Conservation (phyloP, 2,329 filamentous ascomycete genomes). For the Penicillium sp. region DNA sequence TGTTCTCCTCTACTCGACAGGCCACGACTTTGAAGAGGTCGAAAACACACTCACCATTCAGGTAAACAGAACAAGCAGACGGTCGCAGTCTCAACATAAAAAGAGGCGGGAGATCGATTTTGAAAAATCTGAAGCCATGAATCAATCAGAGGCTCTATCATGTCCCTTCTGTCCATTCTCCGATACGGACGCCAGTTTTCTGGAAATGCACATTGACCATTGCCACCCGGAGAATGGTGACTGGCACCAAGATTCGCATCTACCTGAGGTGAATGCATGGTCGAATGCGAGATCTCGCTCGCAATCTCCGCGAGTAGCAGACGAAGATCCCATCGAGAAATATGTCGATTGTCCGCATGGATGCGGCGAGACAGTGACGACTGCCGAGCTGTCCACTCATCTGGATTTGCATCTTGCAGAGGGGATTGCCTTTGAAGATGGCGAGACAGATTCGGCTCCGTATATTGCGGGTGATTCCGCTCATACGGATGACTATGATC, state of each 20-base stretch:
- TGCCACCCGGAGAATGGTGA: constrained; percentile 38
- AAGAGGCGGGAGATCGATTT: no score
- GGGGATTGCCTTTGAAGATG: constrained; percentile 39
- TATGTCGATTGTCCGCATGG: constrained; percentile 53
- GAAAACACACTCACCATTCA: no score
- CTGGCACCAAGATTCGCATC: constrained; percentile 13
- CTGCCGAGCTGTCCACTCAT: constrained; percentile 52
- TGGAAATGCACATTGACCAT: constrained; percentile 41
- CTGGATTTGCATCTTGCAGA: constrained; percentile 55
- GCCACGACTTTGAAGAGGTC: no score
- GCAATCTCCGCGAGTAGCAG: background rate
- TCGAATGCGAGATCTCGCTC: constrained; percentile 1
- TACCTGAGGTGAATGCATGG: constrained; percentile 11
- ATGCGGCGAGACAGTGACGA: constrained; percentile 54
- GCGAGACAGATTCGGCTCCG: constrained; percentile 8
- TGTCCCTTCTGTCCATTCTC: constrained; percentile 45
- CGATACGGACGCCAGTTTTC: constrained; percentile 34
- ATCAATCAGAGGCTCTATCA: constrained; percentile 16
- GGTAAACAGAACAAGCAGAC: no score
- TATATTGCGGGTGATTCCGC: background rate
- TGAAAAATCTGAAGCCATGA: constrained; percentile 10
- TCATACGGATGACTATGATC: constrained; percentile 4
- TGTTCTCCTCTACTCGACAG: no score
- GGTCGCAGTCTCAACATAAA: no score
- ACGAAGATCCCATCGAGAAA: constrained; percentile 15